Base-by-base conservation (phyloP, 768 basidiomycete species). In the Piloderma croceum region DNA sequence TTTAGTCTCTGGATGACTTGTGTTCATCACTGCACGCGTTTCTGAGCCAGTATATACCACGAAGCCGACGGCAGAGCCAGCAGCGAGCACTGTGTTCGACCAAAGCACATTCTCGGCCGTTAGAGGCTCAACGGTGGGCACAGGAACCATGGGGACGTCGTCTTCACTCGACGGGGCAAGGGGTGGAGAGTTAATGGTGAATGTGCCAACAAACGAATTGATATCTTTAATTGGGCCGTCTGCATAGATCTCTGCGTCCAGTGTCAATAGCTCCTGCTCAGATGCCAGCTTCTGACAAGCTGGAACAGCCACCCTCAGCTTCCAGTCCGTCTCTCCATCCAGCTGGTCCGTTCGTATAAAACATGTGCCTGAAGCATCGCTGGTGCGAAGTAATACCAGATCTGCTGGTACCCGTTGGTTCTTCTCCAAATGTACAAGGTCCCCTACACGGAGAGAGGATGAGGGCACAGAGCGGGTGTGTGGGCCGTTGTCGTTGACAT, bases 271-370 rank as follows among this genome's bases (percentile, higher is more conserved):
- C 7, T 70, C 70, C 20, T 56, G 58, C 35, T 83, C 78, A 45
- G 54, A 51, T 10, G 60, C 63, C 38, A 92, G 58, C 49, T 81
- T 83, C 67, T 96, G 92, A 32, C 82, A 85, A 19, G 83, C 74
- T 3, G 84, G 76, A 1, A 94, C 82, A 2, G 94, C 92, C 2
- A 96, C 87, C 4, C 89, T 78, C 36, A 97, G 69, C 60, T 99
- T 99, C 96, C 96, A 98, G 54, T 99, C 96, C 3, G 96, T 99
- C 64, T 99, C 96, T 31, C 96, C 96, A 48, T 99, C 96, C 21
- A 99, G 72, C 56, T 98, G 96, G 62, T 99, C 96, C 2, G 94
- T 99, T 7, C 96, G 77, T 46, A 99, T 90, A 61, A 98, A 99
- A 59, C 94, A 97, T 2, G 92, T 92, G 3, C 96, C 96, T 19